Conservation (phyloP, 306 rosid genomes). For the Quercus ilex region DNA sequence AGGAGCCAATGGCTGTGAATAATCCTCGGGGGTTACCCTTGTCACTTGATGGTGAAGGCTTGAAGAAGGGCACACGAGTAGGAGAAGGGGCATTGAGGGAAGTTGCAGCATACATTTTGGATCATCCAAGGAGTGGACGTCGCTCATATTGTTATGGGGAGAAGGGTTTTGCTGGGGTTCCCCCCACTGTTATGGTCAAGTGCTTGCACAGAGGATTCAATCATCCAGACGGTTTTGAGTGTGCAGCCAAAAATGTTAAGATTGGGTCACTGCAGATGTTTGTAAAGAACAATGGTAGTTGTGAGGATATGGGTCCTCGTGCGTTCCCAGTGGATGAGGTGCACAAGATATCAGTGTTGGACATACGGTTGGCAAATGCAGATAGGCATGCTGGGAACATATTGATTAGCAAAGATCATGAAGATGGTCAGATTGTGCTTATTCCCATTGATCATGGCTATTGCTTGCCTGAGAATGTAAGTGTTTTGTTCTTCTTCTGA, state of each 20-base stretch:
- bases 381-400: conserved; percentile 72
- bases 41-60: conserved; percentile 56
- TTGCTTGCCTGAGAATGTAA: conserved; percentile 57
- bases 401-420: conserved; percentile 39
- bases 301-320: conserved; percentile 63
- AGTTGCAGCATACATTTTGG: conserved; percentile 68
- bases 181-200: conserved; percentile 55
- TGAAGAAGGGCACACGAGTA: conserved; percentile 58
- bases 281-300: conserved; percentile 49
- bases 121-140: conserved; percentile 53
- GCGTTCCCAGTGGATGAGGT: conserved; percentile 58
- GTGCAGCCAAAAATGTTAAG: conserved; percentile 29
- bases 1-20: conserved; percentile 72
- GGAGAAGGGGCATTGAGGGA: conserved; percentile 65
- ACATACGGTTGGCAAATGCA: conserved; percentile 62
- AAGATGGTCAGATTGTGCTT: conserved; percentile 36
- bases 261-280: conserved; percentile 64
- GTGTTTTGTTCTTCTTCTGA: conserved; percentile 15
- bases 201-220: conserved; percentile 49
- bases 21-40: conserved; percentile 56
- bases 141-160: conserved; percentile 18
- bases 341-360: conserved; percentile 64
- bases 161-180: conserved; percentile 57
- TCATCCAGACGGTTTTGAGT: conserved; percentile 43
- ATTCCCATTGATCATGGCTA: conserved; percentile 69